phyloP scores from a whole-genome alignment of 805 yeast species.

The Ogataea dorogensis region DNA sequence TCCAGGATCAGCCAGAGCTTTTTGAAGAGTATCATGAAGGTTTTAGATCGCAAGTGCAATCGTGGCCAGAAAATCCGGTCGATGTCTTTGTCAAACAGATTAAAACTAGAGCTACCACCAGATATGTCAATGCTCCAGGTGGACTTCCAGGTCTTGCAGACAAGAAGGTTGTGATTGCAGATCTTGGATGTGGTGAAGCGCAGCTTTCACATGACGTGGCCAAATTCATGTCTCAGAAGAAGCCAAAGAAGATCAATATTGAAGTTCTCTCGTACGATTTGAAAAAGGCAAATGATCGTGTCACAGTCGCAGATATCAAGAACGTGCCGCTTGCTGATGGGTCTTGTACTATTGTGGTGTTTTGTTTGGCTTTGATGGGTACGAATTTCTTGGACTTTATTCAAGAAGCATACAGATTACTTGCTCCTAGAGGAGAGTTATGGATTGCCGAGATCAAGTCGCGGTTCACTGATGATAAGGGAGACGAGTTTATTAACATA shows the following conservation, averaged over 20 bases:
- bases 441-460: conserved; percentile 99
- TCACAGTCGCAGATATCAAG: conserved; percentile 95
- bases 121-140: conserved; percentile 87
- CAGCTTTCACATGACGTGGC: conserved; percentile 69
- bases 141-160: conserved; percentile 75
- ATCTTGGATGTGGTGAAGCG: conserved; percentile 99
- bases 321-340: conserved; percentile 80
- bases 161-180: conserved; percentile 79
- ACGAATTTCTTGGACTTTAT: conserved; percentile 92
- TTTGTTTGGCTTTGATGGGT: conserved; percentile 96
- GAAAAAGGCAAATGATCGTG: conserved; percentile 80
- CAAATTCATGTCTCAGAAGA: conserved; percentile 41
- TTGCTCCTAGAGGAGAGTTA: conserved; percentile 88
- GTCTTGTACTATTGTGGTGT: conserved; percentile 84
- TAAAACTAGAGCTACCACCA: conserved; percentile 53
- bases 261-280: conserved; percentile 88
- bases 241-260: conserved; percentile 42
- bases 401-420: conserved; percentile 80
- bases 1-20: conserved; percentile 77
- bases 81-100: conserved; percentile 78
- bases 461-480: conserved; percentile 72
- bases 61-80: conserved; percentile 99
- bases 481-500: conserved; percentile 77
- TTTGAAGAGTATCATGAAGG: conserved; percentile 96
- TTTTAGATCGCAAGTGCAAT: conserved; percentile 88